Conservation (phyloP, 139 green algal genomes). For the Chlorella sp. region DNA sequence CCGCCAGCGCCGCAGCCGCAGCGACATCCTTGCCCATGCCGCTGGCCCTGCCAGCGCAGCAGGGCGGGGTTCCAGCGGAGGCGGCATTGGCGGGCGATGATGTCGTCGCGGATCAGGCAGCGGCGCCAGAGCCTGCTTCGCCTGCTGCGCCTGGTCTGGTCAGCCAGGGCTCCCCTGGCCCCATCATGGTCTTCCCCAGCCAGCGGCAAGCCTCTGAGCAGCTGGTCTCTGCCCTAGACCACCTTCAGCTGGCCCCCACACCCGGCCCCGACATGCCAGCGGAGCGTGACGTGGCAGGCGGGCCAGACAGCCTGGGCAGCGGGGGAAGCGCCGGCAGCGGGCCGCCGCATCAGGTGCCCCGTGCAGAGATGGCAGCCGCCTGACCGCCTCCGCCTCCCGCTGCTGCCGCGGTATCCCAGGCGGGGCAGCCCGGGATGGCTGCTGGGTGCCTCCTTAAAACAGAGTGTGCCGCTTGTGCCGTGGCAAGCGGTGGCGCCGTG, state of each 20-base stretch:
- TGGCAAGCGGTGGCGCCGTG: too few relatives aligned
- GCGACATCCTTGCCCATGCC: not conserved
- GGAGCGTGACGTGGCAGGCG: not conserved
- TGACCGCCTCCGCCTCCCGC: not conserved
- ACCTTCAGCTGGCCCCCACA: not conserved
- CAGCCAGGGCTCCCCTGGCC: not conserved
- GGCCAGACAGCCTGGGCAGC: not conserved
- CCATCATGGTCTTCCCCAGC: conserved; percentile 2
- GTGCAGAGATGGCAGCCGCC: not conserved
- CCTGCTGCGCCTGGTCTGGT: not conserved
- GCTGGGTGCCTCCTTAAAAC: too few relatives aligned
- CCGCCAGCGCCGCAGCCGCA: not conserved
- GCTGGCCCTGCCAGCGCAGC: not conserved
- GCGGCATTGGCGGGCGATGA: not conserved
- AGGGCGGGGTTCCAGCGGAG: not conserved
- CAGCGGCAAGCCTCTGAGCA: not conserved
- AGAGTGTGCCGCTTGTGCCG: too few relatives aligned
- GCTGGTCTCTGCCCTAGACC: not conserved
- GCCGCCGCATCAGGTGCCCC: not conserved
- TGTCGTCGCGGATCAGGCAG: not conserved
- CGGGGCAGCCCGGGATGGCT: not conserved
- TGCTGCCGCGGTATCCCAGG: too few relatives aligned
- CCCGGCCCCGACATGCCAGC: not conserved
- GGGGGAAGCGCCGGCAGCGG: not conserved
- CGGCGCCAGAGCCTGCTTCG: not conserved